Conservation (phyloP, 2,329 filamentous ascomycete genomes). For the Periconia macrospinosa region DNA sequence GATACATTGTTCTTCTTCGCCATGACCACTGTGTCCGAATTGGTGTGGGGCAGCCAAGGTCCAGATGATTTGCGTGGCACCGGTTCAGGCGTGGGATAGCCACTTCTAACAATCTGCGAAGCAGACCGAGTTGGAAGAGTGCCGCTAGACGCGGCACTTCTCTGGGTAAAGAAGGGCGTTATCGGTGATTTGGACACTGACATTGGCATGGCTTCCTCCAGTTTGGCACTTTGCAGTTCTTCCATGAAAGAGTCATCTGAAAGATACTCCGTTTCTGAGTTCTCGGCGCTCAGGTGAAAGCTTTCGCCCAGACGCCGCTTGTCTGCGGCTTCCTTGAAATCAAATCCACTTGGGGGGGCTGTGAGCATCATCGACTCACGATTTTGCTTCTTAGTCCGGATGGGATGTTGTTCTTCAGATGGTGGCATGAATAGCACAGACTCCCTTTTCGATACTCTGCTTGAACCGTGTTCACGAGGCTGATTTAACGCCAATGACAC, state of each 20-base stretch:
- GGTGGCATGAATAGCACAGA: slow-evolving; percentile 35
- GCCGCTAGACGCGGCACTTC: slow-evolving; percentile 23
- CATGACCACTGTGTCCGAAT: slow-evolving; percentile 33
- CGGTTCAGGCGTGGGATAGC: slow-evolving; percentile 28
- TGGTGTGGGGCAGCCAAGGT: slow-evolving; percentile 31
- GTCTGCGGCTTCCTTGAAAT: slow-evolving; percentile 36
- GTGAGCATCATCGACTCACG: slow-evolving; percentile 33
- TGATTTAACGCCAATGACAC: slow-evolving; percentile 20
- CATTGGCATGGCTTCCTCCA: slow-evolving; percentile 82
- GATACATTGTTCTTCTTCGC: slow-evolving; percentile 81
- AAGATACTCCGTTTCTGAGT: slow-evolving; percentile 53
- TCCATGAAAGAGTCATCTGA: slow-evolving; percentile 86
- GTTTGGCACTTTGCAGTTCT: slow-evolving; percentile 77
- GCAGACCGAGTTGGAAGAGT: slow-evolving; percentile 32
- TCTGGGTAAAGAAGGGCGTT: slow-evolving; percentile 60
- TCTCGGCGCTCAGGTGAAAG: slow-evolving; percentile 41
- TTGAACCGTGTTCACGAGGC: slow-evolving; percentile 17
- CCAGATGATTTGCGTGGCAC: slow-evolving; percentile 32
- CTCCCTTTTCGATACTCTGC: slow-evolving; percentile 31
- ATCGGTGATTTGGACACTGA: slow-evolving; percentile 76
- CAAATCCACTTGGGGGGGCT: slow-evolving; percentile 20
- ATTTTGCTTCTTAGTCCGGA: slow-evolving; percentile 23
- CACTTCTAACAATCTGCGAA: slow-evolving; percentile 39
- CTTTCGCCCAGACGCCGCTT: slow-evolving; percentile 47
- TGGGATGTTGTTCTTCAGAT: slow-evolving; percentile 17